phyloP scores from a whole-genome alignment of 2,329 filamentous ascomycete genomes.

The Erysiphe pisi region DNA sequence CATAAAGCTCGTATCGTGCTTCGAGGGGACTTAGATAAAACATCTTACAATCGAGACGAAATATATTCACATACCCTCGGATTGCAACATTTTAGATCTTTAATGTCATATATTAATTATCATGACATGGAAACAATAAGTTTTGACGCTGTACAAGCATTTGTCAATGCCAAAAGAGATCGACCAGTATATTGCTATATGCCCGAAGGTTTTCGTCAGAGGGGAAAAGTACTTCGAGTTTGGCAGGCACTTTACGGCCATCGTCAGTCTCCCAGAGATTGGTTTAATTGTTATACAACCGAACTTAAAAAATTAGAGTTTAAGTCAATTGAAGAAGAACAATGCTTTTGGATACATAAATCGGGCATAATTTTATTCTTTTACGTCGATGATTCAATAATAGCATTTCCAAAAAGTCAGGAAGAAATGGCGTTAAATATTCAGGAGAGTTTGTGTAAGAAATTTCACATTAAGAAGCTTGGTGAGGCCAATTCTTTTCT shows the following conservation, averaged over 20 bases:
- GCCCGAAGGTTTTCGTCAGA: neutral
- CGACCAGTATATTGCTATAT: constrained; percentile 21
- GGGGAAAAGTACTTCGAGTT: neutral
- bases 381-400: constrained; percentile 6
- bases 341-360: constrained; percentile 20
- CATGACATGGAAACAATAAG: constrained; percentile 17
- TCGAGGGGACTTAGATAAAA: constrained; percentile 8
- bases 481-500: neutral
- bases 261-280: constrained; percentile 19
- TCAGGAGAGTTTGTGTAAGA: neutral
- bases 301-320: constrained; percentile 1
- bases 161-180: constrained; percentile 20
- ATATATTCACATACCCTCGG: constrained; percentile 19
- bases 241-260: constrained; percentile 17
- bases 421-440: neutral
- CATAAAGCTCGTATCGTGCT: constrained; percentile 13
- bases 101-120: constrained; percentile 25
- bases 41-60: constrained; percentile 20
- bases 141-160: constrained; percentile 25
- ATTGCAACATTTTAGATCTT: constrained; percentile 6
- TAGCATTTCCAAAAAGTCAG: neutral
- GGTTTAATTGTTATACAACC: constrained; percentile 25
- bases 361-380: neutral
- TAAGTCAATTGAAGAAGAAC: neutral
- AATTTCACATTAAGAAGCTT: neutral